These are phyloP conservation scores for Pyrenochaeta sp. DNA, from an alignment of 2,329 filamentous ascomycete genomes.

Conservation along the genomic window DNA sequence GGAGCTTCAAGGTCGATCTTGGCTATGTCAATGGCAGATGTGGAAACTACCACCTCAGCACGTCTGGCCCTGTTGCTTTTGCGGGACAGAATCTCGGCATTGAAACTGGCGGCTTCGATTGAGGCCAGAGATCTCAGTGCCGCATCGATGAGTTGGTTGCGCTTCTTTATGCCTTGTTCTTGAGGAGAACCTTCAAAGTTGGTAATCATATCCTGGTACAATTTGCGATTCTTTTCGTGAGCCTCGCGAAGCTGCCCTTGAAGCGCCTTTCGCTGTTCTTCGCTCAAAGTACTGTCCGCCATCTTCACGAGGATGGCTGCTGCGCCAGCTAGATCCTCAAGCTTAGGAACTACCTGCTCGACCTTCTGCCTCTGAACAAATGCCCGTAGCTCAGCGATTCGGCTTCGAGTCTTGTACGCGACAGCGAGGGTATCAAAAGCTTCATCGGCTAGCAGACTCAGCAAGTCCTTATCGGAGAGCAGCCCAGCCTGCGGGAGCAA, in stretches of 20 bases:
- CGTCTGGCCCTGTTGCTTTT: slow-evolving; percentile 44
- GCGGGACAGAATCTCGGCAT: slow-evolving; percentile 42
- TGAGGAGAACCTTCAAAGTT: slow-evolving; percentile 20
- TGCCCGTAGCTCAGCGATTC: slow-evolving; percentile 31
- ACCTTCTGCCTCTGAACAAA: slow-evolving; percentile 39
- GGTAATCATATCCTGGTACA: slow-evolving; percentile 26
- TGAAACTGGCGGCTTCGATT: slow-evolving; percentile 40
- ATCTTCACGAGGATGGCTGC: slow-evolving; percentile 34
- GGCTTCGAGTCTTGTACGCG: slow-evolving; percentile 40
- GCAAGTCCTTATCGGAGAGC: slow-evolving; percentile 25
- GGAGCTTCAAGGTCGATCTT: slow-evolving; percentile 37
- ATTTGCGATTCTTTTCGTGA: slow-evolving; percentile 36
- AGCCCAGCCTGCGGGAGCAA: slow-evolving; percentile 26
- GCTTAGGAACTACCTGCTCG: slow-evolving; percentile 34
- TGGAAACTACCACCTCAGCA: slow-evolving; percentile 30
- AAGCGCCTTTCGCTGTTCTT: slow-evolving; percentile 21
- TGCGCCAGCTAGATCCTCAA: slow-evolving; percentile 44
- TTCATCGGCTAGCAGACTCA: slow-evolving; percentile 36
- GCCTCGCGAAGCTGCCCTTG: slow-evolving; percentile 38
- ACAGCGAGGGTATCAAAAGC: slow-evolving; percentile 39
- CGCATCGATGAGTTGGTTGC: slow-evolving; percentile 39
- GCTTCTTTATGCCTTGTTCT: slow-evolving; percentile 17
- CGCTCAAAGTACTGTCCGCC: slow-evolving; percentile 11
- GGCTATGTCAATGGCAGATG: slow-evolving; percentile 19
- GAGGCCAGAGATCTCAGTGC: slow-evolving; percentile 36